Evolutionary conservation across 1,284 basidiomycete genomes (phyloP), one percentile per base, ranked within the genome.

Genomic region (Sporisorium reilianum): DNA sequence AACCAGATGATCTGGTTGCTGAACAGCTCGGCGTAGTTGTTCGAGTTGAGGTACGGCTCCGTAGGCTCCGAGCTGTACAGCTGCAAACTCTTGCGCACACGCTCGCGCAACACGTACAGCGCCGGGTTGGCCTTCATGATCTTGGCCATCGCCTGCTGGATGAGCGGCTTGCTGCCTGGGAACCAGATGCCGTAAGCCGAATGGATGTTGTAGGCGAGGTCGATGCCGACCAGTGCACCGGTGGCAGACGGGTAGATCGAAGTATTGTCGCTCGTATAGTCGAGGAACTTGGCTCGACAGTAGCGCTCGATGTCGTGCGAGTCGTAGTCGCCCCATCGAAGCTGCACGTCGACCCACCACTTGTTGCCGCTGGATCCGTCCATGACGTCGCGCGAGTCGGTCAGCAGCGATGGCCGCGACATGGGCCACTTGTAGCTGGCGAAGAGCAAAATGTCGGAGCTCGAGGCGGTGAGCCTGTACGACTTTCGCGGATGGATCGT

Each of bases 1-100:
- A 99, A 98, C 97, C 96, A 99, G 77, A 99, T 98, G 85, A 99
- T 96, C 86, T 98, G 96, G 87, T 99, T 99, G n/a, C 93, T 95
- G 88, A 97, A 97, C 50, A 97, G 86, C 86, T 97, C 95, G 5
- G 95, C 96, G 86, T 97, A 95, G 86, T 97, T 97, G 89, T 92
- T 85, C 80, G 94, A 96, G 88, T 96, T 98, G 80, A 99, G 71
- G 87, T 99, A 99, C 50, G 97, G 97, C 86, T 99, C 97, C 20
- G 97, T 99, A 6, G 97, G 96, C 86, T 99, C 97, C 25, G 96
- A 99, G 30, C 95, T 98, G 87, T 99, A 99, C 23, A 99, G 88
- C 86, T 99, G 97, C 20, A 99, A 89, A 86, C 95, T 94, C 88
- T 99, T 99, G 80, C 97, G 90, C 81, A 99, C 97, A 87, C 97